These are phyloP conservation scores for Marasmius sp. DNA, from an alignment of 1,284 basidiomycete genomes.

Conservation along the genomic window DNA sequence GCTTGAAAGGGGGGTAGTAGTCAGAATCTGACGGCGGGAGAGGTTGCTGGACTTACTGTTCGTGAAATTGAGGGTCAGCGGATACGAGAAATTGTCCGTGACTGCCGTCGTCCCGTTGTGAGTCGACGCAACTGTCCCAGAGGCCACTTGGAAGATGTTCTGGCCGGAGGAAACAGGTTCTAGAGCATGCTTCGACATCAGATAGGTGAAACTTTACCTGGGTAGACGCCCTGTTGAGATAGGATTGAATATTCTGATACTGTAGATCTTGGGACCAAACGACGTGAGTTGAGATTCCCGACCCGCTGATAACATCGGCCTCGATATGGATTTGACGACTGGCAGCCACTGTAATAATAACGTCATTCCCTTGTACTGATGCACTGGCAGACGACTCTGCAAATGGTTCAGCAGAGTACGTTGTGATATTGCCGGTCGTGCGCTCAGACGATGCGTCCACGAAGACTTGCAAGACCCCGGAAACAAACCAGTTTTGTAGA, in stretches of 20 bases:
- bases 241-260: constrained; percentile 57
- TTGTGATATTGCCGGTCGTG: constrained; percentile 67
- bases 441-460: constrained; percentile 60
- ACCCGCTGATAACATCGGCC: constrained; percentile 56
- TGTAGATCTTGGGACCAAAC: constrained; percentile 53
- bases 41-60: constrained; percentile 44
- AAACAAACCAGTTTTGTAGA: constrained; percentile 77
- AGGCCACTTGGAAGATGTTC: constrained; percentile 63
- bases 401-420: constrained; percentile 58
- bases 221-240: constrained; percentile 44
- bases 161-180: constrained; percentile 21
- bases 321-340: constrained; percentile 55
- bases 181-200: background rate
- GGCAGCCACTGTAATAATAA: constrained; percentile 57
- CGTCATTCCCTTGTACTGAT: constrained; percentile 45
- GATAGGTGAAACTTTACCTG: constrained; percentile 38
- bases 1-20: constrained; percentile 34
- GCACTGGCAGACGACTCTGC: constrained; percentile 53
- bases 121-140: constrained; percentile 53
- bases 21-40: background rate
- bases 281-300: constrained; percentile 51
- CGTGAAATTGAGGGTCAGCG: constrained; percentile 61
- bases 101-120: constrained; percentile 58
- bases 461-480: constrained; percentile 68
- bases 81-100: constrained; percentile 64